Base-by-base conservation (phyloP, 257 asterid species). In the Jasminum sambac region DNA sequence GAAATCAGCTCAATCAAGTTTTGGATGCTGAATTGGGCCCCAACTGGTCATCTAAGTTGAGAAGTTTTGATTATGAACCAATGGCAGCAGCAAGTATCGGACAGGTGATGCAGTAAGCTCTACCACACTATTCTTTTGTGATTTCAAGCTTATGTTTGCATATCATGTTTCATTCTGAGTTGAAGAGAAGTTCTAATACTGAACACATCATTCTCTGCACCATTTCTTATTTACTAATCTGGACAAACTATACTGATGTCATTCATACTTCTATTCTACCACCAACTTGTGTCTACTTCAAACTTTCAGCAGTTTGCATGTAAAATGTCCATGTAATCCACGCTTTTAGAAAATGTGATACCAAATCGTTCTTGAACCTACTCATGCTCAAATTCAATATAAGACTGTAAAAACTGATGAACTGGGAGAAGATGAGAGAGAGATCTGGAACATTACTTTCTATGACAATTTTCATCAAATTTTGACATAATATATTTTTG, bases 51-150 rank as follows among this genome's bases (percentile, higher is more conserved):
- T 83, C 95, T 24, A 87, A 84, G 80, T 80, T 94, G 83, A 76
- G 52, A 67, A 85, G 88, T 80, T 94, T 91, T 71, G 96, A 91
- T 82, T 87, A 91, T 74, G 95, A 91, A 74, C 98, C 98, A 69
- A 67, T 94, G 63, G 98, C 96, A 71, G 89, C 98, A 13, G 97
- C 98, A 72, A 94, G 98, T 86, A 91, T 94, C 43, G 98, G 98
- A 72, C 96, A 90, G 98, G 97, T 93, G 69, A 68, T 75, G 64
- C 74, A 60, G 63, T 77, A 58, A 69, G 14, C 46, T 26, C 63
- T n/a, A 36, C 37, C 48, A 36, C 21, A 34, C 57, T 70, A 41
- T 67, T 70, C 38, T 48, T 62, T 70, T 14, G 65, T 61, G 55
- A 66, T 37, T 73, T 68, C 46, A 16, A 48, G 59, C 30, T 40